phyloP scores from a whole-genome alignment of 805 yeast genomes.

The Ogataea trehalophila region DNA sequence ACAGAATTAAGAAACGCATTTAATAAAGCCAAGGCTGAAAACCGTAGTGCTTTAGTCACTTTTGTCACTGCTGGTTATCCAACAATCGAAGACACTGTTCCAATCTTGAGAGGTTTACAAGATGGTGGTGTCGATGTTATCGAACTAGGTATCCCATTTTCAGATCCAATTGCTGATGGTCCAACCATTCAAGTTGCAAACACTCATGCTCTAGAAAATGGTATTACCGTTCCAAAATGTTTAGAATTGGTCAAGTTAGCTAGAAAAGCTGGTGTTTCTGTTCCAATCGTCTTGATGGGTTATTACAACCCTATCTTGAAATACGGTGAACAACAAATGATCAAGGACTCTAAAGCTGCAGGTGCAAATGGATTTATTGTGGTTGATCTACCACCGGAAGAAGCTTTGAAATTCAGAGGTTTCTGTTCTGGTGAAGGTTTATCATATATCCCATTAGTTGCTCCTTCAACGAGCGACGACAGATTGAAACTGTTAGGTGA shows the following conservation, averaged over 20 bases:
- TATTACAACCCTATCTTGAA: conserved; percentile 91
- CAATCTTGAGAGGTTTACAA: conserved; percentile 82
- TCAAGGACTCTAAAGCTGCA: conserved; percentile 71
- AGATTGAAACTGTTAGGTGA: conserved; percentile 72
- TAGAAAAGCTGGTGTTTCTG: conserved; percentile 74
- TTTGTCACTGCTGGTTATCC: conserved; percentile 96
- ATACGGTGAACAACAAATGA: conserved; percentile 83
- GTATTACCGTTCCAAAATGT: conserved; percentile 65
- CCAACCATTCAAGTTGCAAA: conserved; percentile 93
- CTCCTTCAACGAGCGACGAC: conserved; percentile 93
- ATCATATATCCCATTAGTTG: conserved; percentile 88
- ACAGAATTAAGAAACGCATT: conserved; percentile 32
- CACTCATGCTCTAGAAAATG: conserved; percentile 75
- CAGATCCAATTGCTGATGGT: conserved; percentile 99
- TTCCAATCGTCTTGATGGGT: conserved; percentile 94
- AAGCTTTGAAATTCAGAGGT: conserved; percentile 81
- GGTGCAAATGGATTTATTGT: conserved; percentile 95
- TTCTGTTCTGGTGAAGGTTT: conserved; percentile 63
- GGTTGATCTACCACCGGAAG: conserved; percentile 97
- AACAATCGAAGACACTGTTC: conserved; percentile 78
- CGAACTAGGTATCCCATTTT: conserved; percentile 93
- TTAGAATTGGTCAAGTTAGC: conserved; percentile 72
- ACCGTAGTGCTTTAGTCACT: conserved; percentile 84
- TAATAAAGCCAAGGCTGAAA: conserved; percentile 28
- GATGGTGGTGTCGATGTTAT: conserved; percentile 94